Evolutionary conservation across 352 stramenopile species (phyloP), one percentile per base, ranked within the genome.

Genomic region (Globisporangium solare): DNA sequence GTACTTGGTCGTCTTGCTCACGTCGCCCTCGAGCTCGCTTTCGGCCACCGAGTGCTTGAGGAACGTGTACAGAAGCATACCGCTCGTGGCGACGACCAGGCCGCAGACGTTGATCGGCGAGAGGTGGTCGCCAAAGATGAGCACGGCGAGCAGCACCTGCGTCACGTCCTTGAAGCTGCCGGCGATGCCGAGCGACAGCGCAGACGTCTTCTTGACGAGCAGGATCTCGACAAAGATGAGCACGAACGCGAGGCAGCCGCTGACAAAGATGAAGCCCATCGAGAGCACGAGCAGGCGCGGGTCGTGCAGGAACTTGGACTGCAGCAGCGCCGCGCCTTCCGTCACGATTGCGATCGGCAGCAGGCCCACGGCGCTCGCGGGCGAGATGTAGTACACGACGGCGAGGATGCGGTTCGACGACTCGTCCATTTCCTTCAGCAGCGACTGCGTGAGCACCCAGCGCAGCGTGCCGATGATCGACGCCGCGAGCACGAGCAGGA

Each of bases 321-420:
- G 52, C 3, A 74, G 54, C 31, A 93, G 65, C 43, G 73, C 58
- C 11, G 40, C 56, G 6, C 56, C 79, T 32, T 94, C 86, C 3
- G 74, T 70, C 13, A 75, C 61, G 3, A 89, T 20, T 6, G 76
- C 78, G 41, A 95, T 78, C 4, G 82, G 82, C n/a, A 94, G 54
- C 31, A 95, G 58, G 1, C 81, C 72, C 7, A 92, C 18, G 4
- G 84, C 83, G 47, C 81, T 88, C 6, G 81, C 76, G 0, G 86
- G 83, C 5, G 83, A 89, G 41, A 92, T 90, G 64, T 89, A 86
- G 66, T 90, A 90, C 18, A 93, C 80, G n/a, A 91, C 81, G 0
- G 83, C 71, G 27, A 95, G 68, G 41, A 90, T 85, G 27, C 79
- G 82, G 57, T 88, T 83, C 1, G 66, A 63, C 14, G 64, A 68